phyloP scores from a whole-genome alignment of 805 yeast species.

The Teunomyces cretensis region DNA sequence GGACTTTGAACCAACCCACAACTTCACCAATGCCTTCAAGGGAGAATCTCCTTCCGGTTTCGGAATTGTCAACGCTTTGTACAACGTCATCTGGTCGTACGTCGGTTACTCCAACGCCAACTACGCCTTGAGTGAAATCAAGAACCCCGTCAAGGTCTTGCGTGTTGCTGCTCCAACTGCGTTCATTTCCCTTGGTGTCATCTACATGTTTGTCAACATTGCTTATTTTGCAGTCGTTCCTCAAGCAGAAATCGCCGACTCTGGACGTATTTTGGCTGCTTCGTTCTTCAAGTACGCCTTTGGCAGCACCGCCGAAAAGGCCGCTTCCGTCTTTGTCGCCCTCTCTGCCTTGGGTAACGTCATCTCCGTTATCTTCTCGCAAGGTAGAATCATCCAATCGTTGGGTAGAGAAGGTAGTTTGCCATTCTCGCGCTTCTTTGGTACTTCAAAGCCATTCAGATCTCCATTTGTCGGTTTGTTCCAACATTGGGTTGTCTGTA shows the following conservation, averaged over 20 bases:
- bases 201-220: conserved; percentile 74
- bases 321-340: conserved; percentile 78
- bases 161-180: conserved; percentile 76
- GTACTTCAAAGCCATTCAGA: conserved; percentile 68
- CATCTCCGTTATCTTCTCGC: conserved; percentile 74
- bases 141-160: conserved; percentile 68
- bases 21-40: conserved; percentile 57
- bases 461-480: conserved; percentile 72
- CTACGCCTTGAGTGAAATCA: conserved; percentile 78
- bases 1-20: conserved; percentile 52
- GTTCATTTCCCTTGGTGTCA: conserved; percentile 54
- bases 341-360: conserved; percentile 82
- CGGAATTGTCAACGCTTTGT: conserved; percentile 72
- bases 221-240: conserved; percentile 85
- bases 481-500: conserved; percentile 75
- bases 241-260: conserved; percentile 52
- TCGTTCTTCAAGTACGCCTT: conserved; percentile 72
- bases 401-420: conserved; percentile 79
- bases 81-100: conserved; percentile 82
- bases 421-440: conserved; percentile 72
- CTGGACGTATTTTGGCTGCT: conserved; percentile 75
- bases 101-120: conserved; percentile 83
- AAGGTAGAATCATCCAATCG: conserved; percentile 78
- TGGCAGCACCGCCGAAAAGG: conserved; percentile 66
- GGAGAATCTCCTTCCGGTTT: conserved; percentile 59